These are phyloP conservation scores for Otatea glauca DNA, from an alignment of 176 grass and related monocot genomes.

Conservation along the genomic window DNA sequence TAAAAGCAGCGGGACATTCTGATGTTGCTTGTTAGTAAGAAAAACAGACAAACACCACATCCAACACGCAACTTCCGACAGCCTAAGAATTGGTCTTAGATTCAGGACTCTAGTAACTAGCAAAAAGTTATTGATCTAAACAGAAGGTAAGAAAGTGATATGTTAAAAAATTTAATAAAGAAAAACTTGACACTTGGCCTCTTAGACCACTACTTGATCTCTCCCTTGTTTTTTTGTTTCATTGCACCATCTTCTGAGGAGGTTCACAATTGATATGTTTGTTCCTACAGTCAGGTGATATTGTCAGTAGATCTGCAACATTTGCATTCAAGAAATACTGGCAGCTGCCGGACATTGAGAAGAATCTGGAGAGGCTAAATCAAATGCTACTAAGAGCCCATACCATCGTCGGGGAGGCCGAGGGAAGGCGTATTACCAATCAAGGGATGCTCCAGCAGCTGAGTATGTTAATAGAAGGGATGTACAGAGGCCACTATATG, in stretches of 20 bases:
- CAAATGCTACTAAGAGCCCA: slow-evolving; percentile 32
- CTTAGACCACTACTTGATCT: too few relatives aligned
- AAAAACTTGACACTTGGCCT: too few relatives aligned
- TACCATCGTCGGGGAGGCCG: too few relatives aligned
- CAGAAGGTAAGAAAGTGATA: slow-evolving; percentile 13
- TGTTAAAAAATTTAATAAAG: background rate
- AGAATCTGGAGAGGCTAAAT: slow-evolving; percentile 11
- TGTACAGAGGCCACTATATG: slow-evolving; percentile 22
- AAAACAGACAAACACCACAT: background rate
- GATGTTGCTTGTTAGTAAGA: background rate
- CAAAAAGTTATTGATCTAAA: background rate
- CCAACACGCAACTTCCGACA: background rate
- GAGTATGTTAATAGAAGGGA: background rate
- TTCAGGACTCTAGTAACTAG: background rate
- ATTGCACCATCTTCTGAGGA: background rate
- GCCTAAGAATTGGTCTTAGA: background rate
- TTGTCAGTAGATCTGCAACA: background rate
- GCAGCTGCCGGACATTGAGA: background rate
- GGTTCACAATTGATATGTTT: slow-evolving; percentile 15
- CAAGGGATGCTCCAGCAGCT: slow-evolving; percentile 32
- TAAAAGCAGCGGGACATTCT: slow-evolving; percentile 4
- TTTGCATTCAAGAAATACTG: slow-evolving; percentile 25
- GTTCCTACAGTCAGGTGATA: slow-evolving; percentile 28
- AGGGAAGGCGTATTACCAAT: too few relatives aligned
- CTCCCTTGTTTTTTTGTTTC: too few relatives aligned